A percentile compares a stretch with the other conserved stretches of the same genome.
phyloP scores from a whole-genome alignment of 1,284 basidiomycete genomes.

The Ceratobasidium sp. region DNA sequence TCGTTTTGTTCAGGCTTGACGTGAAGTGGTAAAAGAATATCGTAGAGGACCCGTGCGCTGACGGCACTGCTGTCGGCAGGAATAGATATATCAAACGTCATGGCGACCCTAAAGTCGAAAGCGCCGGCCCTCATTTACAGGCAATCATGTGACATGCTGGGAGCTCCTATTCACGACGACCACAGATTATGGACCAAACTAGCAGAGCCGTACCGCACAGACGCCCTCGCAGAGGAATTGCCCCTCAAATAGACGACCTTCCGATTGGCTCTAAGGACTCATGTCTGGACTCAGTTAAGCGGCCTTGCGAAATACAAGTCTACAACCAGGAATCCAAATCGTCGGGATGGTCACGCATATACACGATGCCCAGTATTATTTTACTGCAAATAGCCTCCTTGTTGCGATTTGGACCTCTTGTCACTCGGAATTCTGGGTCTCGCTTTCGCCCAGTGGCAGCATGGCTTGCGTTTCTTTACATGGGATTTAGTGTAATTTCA shows the following conservation, averaged over 20 bases:
- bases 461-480: slow-evolving; percentile 11
- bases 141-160: too few relatives aligned
- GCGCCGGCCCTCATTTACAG: slow-evolving; percentile 3
- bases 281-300: background rate
- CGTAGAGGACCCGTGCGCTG: slow-evolving; percentile 7
- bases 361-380: background rate
- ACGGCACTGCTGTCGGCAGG: slow-evolving; percentile 17
- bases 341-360: background rate
- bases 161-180: background rate
- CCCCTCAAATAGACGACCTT: background rate
- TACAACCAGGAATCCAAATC: background rate
- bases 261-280: background rate
- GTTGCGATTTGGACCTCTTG: background rate
- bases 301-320: background rate
- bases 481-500: background rate
- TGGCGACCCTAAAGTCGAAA: slow-evolving; percentile 9
- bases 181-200: slow-evolving; percentile 7
- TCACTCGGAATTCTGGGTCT: background rate
- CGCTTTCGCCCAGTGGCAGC: background rate
- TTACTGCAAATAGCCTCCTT: background rate
- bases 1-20: too few relatives aligned
- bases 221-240: background rate
- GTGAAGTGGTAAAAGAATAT: too few relatives aligned
- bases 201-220: slow-evolving; percentile 12
- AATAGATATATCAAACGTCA: slow-evolving; percentile 8